Evolutionary conservation across 768 basidiomycete species (phyloP).

Genomic region (Pilatotrama ljubarskyi): DNA sequence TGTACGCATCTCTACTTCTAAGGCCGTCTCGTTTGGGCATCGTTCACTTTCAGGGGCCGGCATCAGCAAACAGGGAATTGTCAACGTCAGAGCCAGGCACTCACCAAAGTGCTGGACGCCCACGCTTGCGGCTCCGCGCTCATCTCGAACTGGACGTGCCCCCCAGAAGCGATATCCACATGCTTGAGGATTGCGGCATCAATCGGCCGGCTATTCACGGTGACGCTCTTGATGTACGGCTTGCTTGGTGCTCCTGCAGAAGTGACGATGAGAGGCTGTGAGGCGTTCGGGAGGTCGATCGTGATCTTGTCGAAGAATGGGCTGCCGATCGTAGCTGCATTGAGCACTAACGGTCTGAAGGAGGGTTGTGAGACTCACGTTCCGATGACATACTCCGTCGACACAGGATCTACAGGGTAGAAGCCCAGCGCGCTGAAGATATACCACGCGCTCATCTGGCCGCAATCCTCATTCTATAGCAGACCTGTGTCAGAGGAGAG

Average conservation of each 20-base stretch:
- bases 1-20: constrained; percentile 9
- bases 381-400: constrained; percentile 73
- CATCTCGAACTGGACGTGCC: constrained; percentile 66
- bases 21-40: background rate
- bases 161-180: constrained; percentile 57
- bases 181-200: constrained; percentile 55
- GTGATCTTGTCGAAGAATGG: constrained; percentile 57
- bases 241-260: constrained; percentile 58
- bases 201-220: constrained; percentile 51
- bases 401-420: constrained; percentile 83
- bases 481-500: background rate
- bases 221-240: constrained; percentile 61
- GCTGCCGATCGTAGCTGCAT: constrained; percentile 19
- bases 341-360: background rate
- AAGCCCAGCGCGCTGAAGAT: constrained; percentile 82
- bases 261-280: constrained; percentile 47
- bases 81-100: background rate
- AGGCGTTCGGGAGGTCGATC: constrained; percentile 50
- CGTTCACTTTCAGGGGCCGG: background rate
- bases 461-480: constrained; percentile 82
- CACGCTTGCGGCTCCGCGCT: constrained; percentile 47
- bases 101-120: constrained; percentile 36
- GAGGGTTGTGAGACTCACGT: constrained; percentile 61
- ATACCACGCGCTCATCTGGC: constrained; percentile 91
- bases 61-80: background rate